Evolutionary conservation across 768 basidiomycete species (phyloP).

Genomic region (Termitomyces sp.): DNA sequence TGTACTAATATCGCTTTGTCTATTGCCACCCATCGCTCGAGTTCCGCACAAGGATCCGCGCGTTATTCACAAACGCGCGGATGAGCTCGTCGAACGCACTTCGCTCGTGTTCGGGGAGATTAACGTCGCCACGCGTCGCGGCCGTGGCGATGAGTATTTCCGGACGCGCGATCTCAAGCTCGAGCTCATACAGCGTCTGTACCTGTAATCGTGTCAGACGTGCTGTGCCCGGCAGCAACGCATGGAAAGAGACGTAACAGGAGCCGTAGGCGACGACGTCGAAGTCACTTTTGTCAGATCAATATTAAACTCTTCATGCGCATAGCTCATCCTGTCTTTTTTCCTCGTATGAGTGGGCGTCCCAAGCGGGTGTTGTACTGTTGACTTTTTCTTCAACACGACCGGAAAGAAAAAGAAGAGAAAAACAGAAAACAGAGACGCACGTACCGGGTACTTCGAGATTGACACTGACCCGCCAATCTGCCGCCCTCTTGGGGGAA

Average conservation of each 20-base stretch:
- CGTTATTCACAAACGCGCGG: slow-evolving; percentile 88
- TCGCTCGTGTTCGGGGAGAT: slow-evolving; percentile 55
- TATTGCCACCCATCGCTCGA: slow-evolving; percentile 47
- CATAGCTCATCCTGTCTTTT: slow-evolving; percentile 91
- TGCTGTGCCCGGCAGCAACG: background rate
- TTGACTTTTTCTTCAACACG: background rate
- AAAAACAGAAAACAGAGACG: background rate
- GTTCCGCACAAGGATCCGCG: slow-evolving; percentile 84
- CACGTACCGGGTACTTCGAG: slow-evolving; percentile 83
- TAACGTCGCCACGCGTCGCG: slow-evolving; percentile 57
- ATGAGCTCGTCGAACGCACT: slow-evolving; percentile 87
- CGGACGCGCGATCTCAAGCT: slow-evolving; percentile 79
- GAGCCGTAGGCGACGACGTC: slow-evolving; percentile 35
- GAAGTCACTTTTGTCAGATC: slow-evolving; percentile 92
- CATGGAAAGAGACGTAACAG: slow-evolving; percentile 35
- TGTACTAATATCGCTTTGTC: background rate
- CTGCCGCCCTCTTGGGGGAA: slow-evolving; percentile 74
- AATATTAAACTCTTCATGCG: slow-evolving; percentile 88
- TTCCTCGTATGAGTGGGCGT: slow-evolving; percentile 52
- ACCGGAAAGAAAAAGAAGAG: too few relatives aligned
- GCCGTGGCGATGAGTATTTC: slow-evolving; percentile 68
- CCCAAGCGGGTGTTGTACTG: slow-evolving; percentile 68
- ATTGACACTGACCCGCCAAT: slow-evolving; percentile 93
- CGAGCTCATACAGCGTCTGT: slow-evolving; percentile 78
- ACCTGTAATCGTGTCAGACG: slow-evolving; percentile 28